A percentile compares a stretch with the other conserved stretches of the same genome.
Conservation (phyloP, 129 eudicot species). For the Tanacetum coccineum region DNA sequence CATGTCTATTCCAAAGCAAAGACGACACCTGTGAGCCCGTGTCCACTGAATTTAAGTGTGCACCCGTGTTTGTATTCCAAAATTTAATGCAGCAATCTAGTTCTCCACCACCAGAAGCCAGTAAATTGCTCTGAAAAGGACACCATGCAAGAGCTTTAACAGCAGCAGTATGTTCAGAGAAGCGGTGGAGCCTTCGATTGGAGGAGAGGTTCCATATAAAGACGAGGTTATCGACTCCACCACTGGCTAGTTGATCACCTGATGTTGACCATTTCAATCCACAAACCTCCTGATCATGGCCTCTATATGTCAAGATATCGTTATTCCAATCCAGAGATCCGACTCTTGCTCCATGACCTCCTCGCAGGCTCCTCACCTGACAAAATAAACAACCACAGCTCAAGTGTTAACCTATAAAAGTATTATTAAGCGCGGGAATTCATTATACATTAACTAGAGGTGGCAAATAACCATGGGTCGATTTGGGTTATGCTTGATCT, state of each 20-base stretch:
- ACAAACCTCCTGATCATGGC: slow-evolving; percentile 65
- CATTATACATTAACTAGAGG: background rate
- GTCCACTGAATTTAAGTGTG: slow-evolving; percentile 49
- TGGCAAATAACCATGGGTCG: too few species aligned
- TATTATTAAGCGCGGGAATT: too few species aligned
- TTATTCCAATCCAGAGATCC: slow-evolving; percentile 69
- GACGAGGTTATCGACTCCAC: slow-evolving; percentile 69
- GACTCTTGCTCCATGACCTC: slow-evolving; percentile 39
- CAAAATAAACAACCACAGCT: background rate
- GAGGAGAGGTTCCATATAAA: slow-evolving; percentile 45
- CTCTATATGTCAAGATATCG: slow-evolving; percentile 55
- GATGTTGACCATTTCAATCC: slow-evolving; percentile 71
- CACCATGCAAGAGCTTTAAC: slow-evolving; percentile 80
- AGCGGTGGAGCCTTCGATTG: slow-evolving; percentile 43
- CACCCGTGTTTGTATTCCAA: slow-evolving; percentile 64
- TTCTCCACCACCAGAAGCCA: slow-evolving; percentile 72
- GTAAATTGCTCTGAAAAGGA: slow-evolving; percentile 59
- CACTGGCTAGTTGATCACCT: slow-evolving; percentile 75
- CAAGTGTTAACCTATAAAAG: background rate
- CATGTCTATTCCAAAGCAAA: slow-evolving; percentile 51
- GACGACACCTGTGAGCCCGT: slow-evolving; percentile 69
- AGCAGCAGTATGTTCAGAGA: slow-evolving; percentile 53
- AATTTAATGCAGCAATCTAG: slow-evolving; percentile 58
- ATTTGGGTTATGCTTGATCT: too few species aligned
- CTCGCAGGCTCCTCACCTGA: slow-evolving; percentile 56